phyloP scores from a whole-genome alignment of 75 land plant species.

The Cunninghamia lanceolata region DNA sequence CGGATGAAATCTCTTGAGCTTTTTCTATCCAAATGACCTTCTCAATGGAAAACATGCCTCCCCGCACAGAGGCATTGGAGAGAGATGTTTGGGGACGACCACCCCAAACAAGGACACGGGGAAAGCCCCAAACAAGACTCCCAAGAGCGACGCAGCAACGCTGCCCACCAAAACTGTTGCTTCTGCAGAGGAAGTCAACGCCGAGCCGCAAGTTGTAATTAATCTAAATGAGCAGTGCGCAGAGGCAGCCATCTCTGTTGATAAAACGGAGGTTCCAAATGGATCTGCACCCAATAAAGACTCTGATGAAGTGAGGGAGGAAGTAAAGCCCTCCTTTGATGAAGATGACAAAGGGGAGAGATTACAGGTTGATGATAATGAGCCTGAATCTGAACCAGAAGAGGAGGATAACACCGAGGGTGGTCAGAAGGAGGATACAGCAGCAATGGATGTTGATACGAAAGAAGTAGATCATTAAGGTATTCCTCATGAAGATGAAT shows the following conservation, averaged over 20 bases:
- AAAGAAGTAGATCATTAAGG: conserved; percentile 16
- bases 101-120: not conserved
- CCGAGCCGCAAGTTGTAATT: not conserved
- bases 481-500: conserved; percentile 35
- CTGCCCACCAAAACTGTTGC: not conserved
- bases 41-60: too few species aligned
- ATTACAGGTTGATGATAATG: too few species aligned
- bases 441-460: conserved; percentile 20
- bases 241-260: not conserved
- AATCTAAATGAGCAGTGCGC: not conserved
- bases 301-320: conserved; percentile 13
- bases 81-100: not conserved
- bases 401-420: too few species aligned
- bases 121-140: not conserved
- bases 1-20: too few species aligned
- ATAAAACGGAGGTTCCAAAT: not conserved
- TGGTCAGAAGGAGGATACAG: not conserved
- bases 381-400: too few species aligned
- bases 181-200: not conserved
- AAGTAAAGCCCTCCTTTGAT: too few species aligned
- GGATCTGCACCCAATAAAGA: not conserved
- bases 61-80: not conserved
- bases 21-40: too few species aligned
- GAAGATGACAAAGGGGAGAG: too few species aligned
- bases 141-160: not conserved